Base-by-base conservation (phyloP, 805 yeast species). In the Wickerhamia fluorescens region DNA sequence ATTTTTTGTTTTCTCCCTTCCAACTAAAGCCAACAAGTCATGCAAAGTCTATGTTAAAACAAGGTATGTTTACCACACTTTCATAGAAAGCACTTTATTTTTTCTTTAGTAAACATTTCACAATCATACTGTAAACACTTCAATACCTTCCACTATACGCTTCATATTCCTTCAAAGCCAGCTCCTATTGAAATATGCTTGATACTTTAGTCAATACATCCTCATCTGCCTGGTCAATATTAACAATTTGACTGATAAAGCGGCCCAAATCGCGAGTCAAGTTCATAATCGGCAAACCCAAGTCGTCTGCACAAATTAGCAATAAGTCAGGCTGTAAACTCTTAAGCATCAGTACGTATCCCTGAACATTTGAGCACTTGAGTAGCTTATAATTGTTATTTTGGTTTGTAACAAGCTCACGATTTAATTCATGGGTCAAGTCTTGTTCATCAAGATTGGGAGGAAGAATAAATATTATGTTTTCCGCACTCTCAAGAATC, bases 401-500 rank as follows among this genome's bases (percentile, higher is more conserved):
- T 7, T 17, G 28, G 6, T 33, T 26, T 18, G 17, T 18, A 14
- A 38, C 31, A 15, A 38, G 24, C n/a, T 22, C 31, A 5, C 24
- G 16, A 19, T 38, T 36, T 28, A 30, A 27, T 12, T 36, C 35
- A 13, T 27, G 25, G 29, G 23, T 32, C 27, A 62, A 49, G 35
- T 63, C 69, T 18, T 61, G 67, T 16, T 57, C 42, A 8, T 58
- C 52, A 16, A 63, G 47, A 30, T 62, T 54, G 3, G 70, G 70
- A 5, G 70, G 68, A 16, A 63, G 51, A 27, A 63, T 63, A 38
- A 63, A 63, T 6, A 65, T 58, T 21, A 63, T 61, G 37, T 63
- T 63, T 17, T 57, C 62, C 2, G 56, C 42, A 17, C 52, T 56
- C 30, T 51, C 33, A 25, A 63, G 44, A 11, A 62, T 61, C 13